Evolutionary conservation across 2,329 filamentous ascomycete species (phyloP), one percentile per base, ranked within the genome.

Genomic region (Bipolaris gigantea): DNA sequence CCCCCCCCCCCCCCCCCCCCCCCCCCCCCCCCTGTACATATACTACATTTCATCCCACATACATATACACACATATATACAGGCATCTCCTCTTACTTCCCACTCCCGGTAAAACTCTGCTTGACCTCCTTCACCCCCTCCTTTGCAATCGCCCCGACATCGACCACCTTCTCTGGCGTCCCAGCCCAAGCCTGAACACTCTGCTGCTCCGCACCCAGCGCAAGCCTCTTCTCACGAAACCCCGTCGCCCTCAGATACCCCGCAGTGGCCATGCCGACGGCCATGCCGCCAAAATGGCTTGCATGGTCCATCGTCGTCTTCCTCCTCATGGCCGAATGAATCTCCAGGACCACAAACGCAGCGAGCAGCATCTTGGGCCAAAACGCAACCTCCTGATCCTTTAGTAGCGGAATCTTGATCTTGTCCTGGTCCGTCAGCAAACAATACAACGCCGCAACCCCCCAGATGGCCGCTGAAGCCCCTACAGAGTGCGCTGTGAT

Each of bases 1-100:
- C 71, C n/a, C 76, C 90, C 89, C 58, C 85, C 88, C 30, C 86
- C 95, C 68, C 88, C 89, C 51, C 80, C 80, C 32, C 86, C 86
- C 65, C 91, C 90, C 25, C 1, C 25, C 25, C 10, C 3, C 18
- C 50, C 18, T n/a, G n/a, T n/a, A n/a, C n/a, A n/a, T n/a, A n/a
- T n/a, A n/a, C n/a, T n/a, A n/a, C n/a, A n/a, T n/a, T 16, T 23
- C 18, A 39, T 13, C 23, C 21, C 36, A 39, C 13, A 15, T 33
- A 27, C 8, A 9, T 8, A n/a, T n/a, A n/a, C 25, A 27, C 6
- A 27, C 25, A 27, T 9, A 9, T 7, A 25, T 7, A 16, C 16
- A 48, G 5, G 23, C 10, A 25, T 8, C 32, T 30, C 7, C 30
- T 9, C 15, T 30, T 48, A 56, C 35, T 52, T 56, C 21, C 34